Base-by-base conservation (phyloP, 164 flowering plant genomes). In the Litsea cubeba region DNA sequence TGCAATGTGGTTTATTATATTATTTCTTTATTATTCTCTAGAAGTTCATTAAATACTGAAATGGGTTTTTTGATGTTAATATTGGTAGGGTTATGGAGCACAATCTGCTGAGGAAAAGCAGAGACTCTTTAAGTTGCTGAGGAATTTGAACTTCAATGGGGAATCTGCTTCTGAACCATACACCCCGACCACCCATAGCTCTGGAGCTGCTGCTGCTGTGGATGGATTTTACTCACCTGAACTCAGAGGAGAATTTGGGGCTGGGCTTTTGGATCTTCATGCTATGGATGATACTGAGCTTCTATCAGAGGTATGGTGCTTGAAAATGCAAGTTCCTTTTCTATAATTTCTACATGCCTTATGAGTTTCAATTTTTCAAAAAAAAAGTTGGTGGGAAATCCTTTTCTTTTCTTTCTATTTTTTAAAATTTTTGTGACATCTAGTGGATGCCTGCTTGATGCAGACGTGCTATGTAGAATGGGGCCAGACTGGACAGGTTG, bases 251-350 rank as follows among this genome's bases (percentile, higher is more conserved):
- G 98, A 95, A 78, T 95, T 95, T 86, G 99, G 98, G 77, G 97
- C 97, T 75, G 99, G 99, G 70, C 96, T 95, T 81, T 81, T 95
- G 87, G 99, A 95, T 84, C 91, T 93, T 75, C 97, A 93, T 85
- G 91, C 99, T 51, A 92, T 95, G 94, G 99, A 95, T 86, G 99
- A 95, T 68, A 95, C 98, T n/a, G 99, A 93, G 77, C 98, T 92
- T 79, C 84, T 95, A 58, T 87, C 99, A 70, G 99, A 92, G 90
- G 98, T 91, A 80, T 69, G 76, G 22, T 70, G 63, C 57, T 54
- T 54, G 20, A 54, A 54, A 54, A 54, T 54, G 60, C 18, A 15
- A 54, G 46, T 5, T 40, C 8, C 46, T 40, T 40, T 40, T 40
- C 46, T 54, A 54, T 15, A 54, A 15, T 54, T 20, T 20, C n/a